These are phyloP conservation scores for Pseudozyma sp. DNA, from an alignment of 1,284 basidiomycete species.

Conservation along the genomic window DNA sequence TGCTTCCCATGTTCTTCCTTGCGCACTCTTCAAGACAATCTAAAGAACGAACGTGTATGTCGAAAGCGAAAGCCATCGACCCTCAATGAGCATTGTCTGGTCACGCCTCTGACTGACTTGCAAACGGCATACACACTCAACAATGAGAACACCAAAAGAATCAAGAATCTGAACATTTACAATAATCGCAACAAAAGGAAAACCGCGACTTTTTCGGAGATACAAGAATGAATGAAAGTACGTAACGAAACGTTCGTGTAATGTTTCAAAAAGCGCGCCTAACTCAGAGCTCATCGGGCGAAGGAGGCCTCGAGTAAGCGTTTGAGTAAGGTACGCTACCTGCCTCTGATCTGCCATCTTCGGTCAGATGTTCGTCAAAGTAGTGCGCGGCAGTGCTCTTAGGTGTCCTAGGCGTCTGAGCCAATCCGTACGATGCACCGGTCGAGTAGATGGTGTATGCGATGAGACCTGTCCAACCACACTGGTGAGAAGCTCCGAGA, in stretches of 20 bases:
- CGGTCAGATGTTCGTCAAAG: constrained; percentile 73
- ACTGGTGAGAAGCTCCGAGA: constrained; percentile 92
- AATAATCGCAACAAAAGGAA: not conserved
- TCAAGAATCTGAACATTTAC: not conserved
- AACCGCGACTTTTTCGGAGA: no score
- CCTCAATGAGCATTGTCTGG: no score
- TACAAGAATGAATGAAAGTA: no score
- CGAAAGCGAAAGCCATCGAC: no score
- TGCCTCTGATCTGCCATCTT: constrained; percentile 57
- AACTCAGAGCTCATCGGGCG: constrained; percentile 60
- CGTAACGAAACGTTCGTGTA: not conserved
- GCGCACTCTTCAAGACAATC: no score
- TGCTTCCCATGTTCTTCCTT: no score
- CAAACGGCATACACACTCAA: no score
- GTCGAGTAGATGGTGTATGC: constrained; percentile 75
- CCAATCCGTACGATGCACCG: constrained; percentile 62
- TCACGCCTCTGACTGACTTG: no score
- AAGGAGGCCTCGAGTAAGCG: constrained; percentile 58
- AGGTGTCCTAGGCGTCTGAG: constrained; percentile 76
- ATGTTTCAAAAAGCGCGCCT: not conserved
- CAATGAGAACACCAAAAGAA: no score
- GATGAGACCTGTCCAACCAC: constrained; percentile 80
- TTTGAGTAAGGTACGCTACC: constrained; percentile 52
- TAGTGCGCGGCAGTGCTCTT: constrained; percentile 88
- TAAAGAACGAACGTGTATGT: no score